phyloP scores from a whole-genome alignment of 2,329 filamentous ascomycete species.

The Colletotrichum magnum region DNA sequence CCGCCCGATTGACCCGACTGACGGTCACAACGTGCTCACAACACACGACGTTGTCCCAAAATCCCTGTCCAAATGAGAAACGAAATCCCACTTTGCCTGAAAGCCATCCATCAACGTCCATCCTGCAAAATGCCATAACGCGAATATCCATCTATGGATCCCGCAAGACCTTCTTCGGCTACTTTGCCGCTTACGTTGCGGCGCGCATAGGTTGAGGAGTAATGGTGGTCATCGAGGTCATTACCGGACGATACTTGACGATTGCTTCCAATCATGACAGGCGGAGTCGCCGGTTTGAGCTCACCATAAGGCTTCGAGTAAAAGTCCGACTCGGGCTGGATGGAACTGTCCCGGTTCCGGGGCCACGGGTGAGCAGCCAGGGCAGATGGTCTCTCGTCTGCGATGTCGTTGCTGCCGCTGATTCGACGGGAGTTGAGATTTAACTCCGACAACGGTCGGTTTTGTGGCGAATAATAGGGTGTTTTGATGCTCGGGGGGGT shows the following conservation, averaged over 20 bases:
- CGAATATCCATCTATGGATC: constrained; percentile 44
- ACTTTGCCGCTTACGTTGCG: constrained; percentile 81
- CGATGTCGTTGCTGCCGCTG: constrained; percentile 61
- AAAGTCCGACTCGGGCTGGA: constrained; percentile 65
- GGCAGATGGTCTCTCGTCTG: constrained; percentile 52
- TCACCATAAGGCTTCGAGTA: constrained; percentile 73
- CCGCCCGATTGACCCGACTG: too few species aligned
- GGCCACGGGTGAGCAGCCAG: constrained; percentile 39
- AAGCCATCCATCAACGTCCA: neutral
- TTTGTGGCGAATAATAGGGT: constrained; percentile 42
- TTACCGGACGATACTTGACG: constrained; percentile 73
- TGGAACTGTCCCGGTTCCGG: constrained; percentile 59
- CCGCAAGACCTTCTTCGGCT: constrained; percentile 77
- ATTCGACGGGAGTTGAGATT: constrained; percentile 60
- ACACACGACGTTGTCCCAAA: neutral
- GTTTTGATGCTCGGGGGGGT: constrained; percentile 45
- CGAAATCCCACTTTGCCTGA: neutral
- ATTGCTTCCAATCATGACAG: constrained; percentile 63
- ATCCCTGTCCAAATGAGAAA: neutral
- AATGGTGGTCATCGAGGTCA: constrained; percentile 59
- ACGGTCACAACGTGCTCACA: too few species aligned
- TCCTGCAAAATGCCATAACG: constrained; percentile 43
- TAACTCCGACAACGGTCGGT: constrained; percentile 59
- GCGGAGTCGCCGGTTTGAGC: constrained; percentile 66
- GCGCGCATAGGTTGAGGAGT: constrained; percentile 55